phyloP scores from a whole-genome alignment of 805 yeast species.

The Candida piceae region DNA sequence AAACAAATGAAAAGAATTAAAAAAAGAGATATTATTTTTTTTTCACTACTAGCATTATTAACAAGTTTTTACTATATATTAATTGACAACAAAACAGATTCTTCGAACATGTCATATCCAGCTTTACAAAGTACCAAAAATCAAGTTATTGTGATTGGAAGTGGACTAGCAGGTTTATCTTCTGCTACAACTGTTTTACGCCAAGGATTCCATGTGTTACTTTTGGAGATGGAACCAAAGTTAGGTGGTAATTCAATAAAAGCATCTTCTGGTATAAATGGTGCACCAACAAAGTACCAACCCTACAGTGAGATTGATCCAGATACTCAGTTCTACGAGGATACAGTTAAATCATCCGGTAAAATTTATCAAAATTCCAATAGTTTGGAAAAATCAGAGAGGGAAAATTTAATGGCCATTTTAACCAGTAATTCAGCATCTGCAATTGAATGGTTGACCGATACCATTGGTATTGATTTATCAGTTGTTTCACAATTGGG shows the following conservation, averaged over 20 bases:
- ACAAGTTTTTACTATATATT: neutral
- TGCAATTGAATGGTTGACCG: constrained; percentile 71
- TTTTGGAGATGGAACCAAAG: constrained; percentile 56
- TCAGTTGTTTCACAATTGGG: constrained; percentile 72
- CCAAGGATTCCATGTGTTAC: constrained; percentile 44
- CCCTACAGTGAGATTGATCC: constrained; percentile 38
- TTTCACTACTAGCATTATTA: no score
- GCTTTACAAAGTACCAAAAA: neutral
- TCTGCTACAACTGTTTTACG: constrained; percentile 17
- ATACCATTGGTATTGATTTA: constrained; percentile 53
- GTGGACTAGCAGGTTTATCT: constrained; percentile 54
- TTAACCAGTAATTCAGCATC: constrained; percentile 56
- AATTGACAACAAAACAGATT: neutral
- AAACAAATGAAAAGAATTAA: no score
- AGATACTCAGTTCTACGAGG: constrained; percentile 53
- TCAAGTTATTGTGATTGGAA: constrained; percentile 46
- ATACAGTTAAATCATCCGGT: constrained; percentile 60
- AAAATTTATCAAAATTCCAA: constrained; percentile 38
- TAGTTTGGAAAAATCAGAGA: constrained; percentile 25
- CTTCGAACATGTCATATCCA: neutral
- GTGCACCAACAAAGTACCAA: constrained; percentile 66
- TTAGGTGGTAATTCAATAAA: constrained; percentile 63
- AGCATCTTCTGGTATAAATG: constrained; percentile 68
- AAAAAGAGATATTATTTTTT: no score
- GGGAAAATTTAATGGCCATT: constrained; percentile 51